These are phyloP conservation scores for Halophytophthora batemanensis DNA, from an alignment of 352 stramenopile species.

Conservation along the genomic window DNA sequence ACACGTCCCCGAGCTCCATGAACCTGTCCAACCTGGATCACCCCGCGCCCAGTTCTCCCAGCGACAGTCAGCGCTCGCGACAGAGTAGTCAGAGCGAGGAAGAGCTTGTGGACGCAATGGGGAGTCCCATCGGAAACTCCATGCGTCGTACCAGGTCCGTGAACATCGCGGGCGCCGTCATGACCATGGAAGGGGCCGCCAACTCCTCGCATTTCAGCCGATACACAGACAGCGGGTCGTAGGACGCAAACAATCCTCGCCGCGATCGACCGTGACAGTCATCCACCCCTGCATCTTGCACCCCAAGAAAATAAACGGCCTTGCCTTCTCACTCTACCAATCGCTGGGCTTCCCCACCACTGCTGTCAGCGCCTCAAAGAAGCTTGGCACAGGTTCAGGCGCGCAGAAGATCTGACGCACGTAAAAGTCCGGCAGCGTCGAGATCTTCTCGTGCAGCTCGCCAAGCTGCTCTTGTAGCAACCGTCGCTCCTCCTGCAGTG, in stretches of 20 bases:
- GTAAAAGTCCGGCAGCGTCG: constrained; percentile 81
- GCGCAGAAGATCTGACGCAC: constrained; percentile 84
- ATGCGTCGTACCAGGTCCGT: constrained; percentile 75
- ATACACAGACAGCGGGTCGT: constrained; percentile 34
- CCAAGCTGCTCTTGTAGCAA: constrained; percentile 66
- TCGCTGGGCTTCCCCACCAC: constrained; percentile 28
- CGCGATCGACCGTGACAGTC: too few relatives aligned
- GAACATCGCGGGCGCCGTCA: constrained; percentile 79
- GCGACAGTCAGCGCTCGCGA: constrained; percentile 14
- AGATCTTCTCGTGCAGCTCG: constrained; percentile 81
- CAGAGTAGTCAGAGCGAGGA: constrained; percentile 23
- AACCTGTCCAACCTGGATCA: constrained; percentile 78
- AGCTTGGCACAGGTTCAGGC: constrained; percentile 61
- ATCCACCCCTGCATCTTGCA: too few relatives aligned
- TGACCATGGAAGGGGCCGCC: constrained; percentile 66
- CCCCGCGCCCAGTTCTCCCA: constrained; percentile 22
- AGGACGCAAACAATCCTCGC: too few relatives aligned
- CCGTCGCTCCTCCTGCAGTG: constrained; percentile 65
- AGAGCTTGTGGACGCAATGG: constrained; percentile 20
- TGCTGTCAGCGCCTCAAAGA: constrained; percentile 78
- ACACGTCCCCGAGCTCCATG: constrained; percentile 84
- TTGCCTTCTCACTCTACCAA: constrained; percentile 27
- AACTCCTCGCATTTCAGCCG: constrained; percentile 35
- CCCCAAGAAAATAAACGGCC: constrained; percentile 13
- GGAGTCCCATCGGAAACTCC: constrained; percentile 14